These are phyloP conservation scores for Claviceps cyperi DNA, from an alignment of 2,329 filamentous ascomycete genomes.

Conservation along the genomic window DNA sequence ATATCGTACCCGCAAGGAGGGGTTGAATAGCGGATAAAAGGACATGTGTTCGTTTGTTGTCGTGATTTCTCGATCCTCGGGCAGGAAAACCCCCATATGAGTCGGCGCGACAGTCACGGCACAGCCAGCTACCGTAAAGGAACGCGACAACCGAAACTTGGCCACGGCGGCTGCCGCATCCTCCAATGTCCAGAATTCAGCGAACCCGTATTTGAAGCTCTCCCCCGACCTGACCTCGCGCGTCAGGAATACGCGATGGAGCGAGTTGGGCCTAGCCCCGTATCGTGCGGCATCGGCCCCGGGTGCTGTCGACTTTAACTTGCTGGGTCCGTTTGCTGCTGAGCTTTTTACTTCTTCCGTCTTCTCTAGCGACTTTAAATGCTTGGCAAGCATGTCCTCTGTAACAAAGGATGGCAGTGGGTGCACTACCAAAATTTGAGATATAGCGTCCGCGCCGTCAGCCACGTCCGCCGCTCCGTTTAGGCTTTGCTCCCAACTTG, in stretches of 20 bases:
- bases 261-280: slow-evolving; percentile 58
- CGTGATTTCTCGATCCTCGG: slow-evolving; percentile 44
- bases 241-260: slow-evolving; percentile 63
- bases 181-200: slow-evolving; percentile 62
- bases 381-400: slow-evolving; percentile 58
- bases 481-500: slow-evolving; percentile 22
- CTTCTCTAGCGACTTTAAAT: slow-evolving; percentile 60
- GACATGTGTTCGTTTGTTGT: slow-evolving; percentile 47
- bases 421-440: slow-evolving; percentile 63
- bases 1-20: slow-evolving; percentile 54
- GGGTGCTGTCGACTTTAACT: slow-evolving; percentile 45
- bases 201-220: slow-evolving; percentile 72
- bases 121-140: slow-evolving; percentile 64
- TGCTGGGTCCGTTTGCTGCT: slow-evolving; percentile 30
- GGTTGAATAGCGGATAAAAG: slow-evolving; percentile 57
- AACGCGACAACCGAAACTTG: slow-evolving; percentile 56
- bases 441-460: slow-evolving; percentile 41
- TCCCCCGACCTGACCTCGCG: slow-evolving; percentile 57
- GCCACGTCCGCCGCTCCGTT: slow-evolving; percentile 35
- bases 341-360: slow-evolving; percentile 30
- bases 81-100: slow-evolving; percentile 73
- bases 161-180: slow-evolving; percentile 62
- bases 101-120: slow-evolving; percentile 60
- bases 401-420: slow-evolving; percentile 55
- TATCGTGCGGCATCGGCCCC: slow-evolving; percentile 41